Evolutionary conservation across 2,329 filamentous ascomycete genomes (phyloP).

Genomic region (Geosmithia flava): DNA sequence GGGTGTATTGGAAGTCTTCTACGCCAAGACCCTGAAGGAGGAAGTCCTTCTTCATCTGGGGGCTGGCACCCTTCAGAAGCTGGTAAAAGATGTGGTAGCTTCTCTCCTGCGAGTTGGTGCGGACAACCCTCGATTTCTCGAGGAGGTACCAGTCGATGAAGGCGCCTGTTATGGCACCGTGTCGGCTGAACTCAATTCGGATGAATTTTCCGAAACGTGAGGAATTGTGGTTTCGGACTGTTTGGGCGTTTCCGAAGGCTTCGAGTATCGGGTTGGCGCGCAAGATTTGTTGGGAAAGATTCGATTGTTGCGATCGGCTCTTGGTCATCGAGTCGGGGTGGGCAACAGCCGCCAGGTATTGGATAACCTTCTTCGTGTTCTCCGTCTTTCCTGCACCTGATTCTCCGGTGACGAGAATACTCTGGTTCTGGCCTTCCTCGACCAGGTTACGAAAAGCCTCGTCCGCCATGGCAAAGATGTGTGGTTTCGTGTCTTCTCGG

Average conservation of each 20-base stretch:
- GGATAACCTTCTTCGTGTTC: slow-evolving; percentile 99
- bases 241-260: slow-evolving; percentile 96
- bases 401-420: slow-evolving; percentile 94
- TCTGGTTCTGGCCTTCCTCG: slow-evolving; percentile 91
- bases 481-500: slow-evolving; percentile 88
- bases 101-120: slow-evolving; percentile 73
- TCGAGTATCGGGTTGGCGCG: slow-evolving; percentile 95
- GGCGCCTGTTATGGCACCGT: slow-evolving; percentile 84
- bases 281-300: slow-evolving; percentile 90
- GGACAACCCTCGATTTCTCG: slow-evolving; percentile 95
- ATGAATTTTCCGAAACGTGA: slow-evolving; percentile 99
- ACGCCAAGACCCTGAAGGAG: slow-evolving; percentile 63
- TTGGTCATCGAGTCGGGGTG: slow-evolving; percentile 62
- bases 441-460: slow-evolving; percentile 92
- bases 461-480: slow-evolving; percentile 97
- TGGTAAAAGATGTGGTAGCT: slow-evolving; percentile 99
- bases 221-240: slow-evolving; percentile 95
- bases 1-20: slow-evolving; percentile 84
- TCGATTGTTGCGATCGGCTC: slow-evolving; percentile 55
- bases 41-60: slow-evolving; percentile 61
- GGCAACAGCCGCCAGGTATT: slow-evolving; percentile 91
- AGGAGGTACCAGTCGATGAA: slow-evolving; percentile 98
- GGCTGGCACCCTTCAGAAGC: slow-evolving; percentile 72
- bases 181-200: slow-evolving; percentile 82
- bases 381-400: slow-evolving; percentile 97